Base-by-base conservation (phyloP, 495 filamentous ascomycete species). In the Penicillium argentinense region DNA sequence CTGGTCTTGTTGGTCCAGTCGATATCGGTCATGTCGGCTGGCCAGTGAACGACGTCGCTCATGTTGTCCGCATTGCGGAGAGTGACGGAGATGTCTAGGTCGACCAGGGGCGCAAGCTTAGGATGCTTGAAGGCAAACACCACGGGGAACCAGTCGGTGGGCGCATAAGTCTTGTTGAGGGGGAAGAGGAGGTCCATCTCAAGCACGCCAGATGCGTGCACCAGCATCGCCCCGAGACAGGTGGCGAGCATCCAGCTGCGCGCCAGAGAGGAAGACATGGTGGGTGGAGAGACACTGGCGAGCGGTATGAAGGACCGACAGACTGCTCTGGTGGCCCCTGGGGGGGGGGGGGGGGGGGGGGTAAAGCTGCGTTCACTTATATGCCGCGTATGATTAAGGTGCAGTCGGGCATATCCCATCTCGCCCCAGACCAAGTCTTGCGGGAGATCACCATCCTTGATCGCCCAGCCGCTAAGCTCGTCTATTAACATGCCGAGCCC, bases 101-200 rank as follows among this genome's bases (percentile, higher is more conserved):
- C n/a, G n/a, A n/a, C n/a, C n/a, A n/a, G n/a, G n/a, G n/a, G n/a
- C 8, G 60, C 60, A 21, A 54, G 48, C 40, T 51, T 8, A 28
- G 53, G 18, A 46, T 73, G 72, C 39, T 62, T 61, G 21, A 73
- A 16, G 3, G 63, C 69, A 49, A 74, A 73, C 21, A 73, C 50
- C 47, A 69, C 39, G 27, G 71, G 71, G 17, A 71, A 57, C 11
- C 33, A 25, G 7, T 44, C 12, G 5, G 52, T 44, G 13, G 71
- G 69, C 45, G 63, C 53, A 45, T 71, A 73, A 25, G 68, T 71
- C 9, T 63, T 64, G 37, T 73, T 73, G 49, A 57, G 69, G 12
- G 71, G 68, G 47, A 72, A 73, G 29, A 68, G 29, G 7, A 72
- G 39, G 50, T 70, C 64, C 27, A 69, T 52, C 50, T 72, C 71